A percentile compares a stretch with the other conserved stretches of the same genome.
These are phyloP conservation scores for Nicotiana rustica DNA, from an alignment of 305 asterid species.

Conservation along the genomic window DNA sequence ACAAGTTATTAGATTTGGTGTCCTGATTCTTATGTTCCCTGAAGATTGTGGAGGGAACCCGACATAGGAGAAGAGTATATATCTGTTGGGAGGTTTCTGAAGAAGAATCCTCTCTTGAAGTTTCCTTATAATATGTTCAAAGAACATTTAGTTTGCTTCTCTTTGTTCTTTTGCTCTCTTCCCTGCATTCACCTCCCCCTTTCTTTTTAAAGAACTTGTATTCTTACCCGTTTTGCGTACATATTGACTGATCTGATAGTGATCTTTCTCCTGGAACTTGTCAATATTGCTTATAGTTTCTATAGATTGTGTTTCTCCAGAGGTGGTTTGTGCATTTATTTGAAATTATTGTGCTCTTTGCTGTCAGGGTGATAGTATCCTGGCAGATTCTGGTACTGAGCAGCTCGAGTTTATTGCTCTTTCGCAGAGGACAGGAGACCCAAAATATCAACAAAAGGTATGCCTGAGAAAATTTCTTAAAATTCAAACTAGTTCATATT, in stretches of 20 bases:
- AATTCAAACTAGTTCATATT: neutral
- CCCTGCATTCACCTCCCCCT: neutral
- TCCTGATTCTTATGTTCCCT: slow-evolving; percentile 19
- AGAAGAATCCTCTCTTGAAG: slow-evolving; percentile 21
- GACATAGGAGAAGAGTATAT: neutral
- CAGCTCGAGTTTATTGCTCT: slow-evolving; percentile 99
- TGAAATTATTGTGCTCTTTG: slow-evolving; percentile 7
- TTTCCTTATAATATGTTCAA: slow-evolving; percentile 1
- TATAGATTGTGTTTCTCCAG: neutral
- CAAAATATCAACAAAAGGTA: slow-evolving; percentile 90
- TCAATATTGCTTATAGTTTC: slow-evolving; percentile 8
- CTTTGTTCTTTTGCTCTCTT: neutral
- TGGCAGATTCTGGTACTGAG: slow-evolving; percentile 98
- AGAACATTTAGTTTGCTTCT: slow-evolving; percentile 19
- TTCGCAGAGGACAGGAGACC: slow-evolving; percentile 93
- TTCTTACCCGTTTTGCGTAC: neutral
- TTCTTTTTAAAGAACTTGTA: slow-evolving; percentile 17
- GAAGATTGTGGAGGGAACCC: slow-evolving; percentile 5
- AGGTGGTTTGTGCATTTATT: neutral
- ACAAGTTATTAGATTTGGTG: slow-evolving; percentile 2
- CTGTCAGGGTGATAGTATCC: slow-evolving; percentile 87
- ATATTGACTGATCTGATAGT: neutral
- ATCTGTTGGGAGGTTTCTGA: slow-evolving; percentile 27
- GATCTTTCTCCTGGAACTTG: slow-evolving; percentile 20
- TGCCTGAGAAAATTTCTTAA: slow-evolving; percentile 13